These are phyloP conservation scores for Pichia exigua DNA, from an alignment of 805 yeast species.

Conservation along the genomic window DNA sequence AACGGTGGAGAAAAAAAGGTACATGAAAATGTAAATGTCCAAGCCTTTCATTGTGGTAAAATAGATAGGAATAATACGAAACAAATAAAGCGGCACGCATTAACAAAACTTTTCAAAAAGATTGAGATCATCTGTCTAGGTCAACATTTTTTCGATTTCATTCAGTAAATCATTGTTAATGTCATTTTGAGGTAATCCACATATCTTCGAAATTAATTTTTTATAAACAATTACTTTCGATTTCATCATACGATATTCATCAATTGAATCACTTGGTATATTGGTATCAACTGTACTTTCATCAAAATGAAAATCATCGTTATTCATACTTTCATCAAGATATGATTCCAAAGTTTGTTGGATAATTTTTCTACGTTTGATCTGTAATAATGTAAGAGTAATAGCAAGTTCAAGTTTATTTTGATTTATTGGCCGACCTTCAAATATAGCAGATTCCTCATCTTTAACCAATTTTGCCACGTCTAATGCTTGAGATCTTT, in stretches of 20 bases:
- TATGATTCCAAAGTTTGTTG: conserved; percentile 1
- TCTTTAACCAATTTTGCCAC: conserved; percentile 51
- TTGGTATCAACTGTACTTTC: conserved; percentile 10
- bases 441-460: conserved; percentile 30
- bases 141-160: conserved; percentile 48
- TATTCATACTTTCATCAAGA: background rate
- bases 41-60: background rate
- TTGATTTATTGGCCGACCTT: background rate
- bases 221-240: conserved; percentile 51
- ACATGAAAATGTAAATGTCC: background rate
- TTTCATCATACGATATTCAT: conserved; percentile 11
- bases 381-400: conserved; percentile 34
- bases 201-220: conserved; percentile 63
- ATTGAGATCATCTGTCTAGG: background rate
- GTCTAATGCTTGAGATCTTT: conserved; percentile 56
- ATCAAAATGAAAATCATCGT: conserved; percentile 9
- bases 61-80: background rate
- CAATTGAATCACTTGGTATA: background rate
- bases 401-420: conserved; percentile 25
- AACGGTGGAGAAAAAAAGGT: background rate
- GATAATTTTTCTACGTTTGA: conserved; percentile 26
- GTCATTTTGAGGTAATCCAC: conserved; percentile 72
- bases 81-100: background rate
- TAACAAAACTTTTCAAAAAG: background rate
- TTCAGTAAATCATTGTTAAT: conserved; percentile 71